phyloP scores from a whole-genome alignment of 257 asterid species.

The Penstemon barbatus region DNA sequence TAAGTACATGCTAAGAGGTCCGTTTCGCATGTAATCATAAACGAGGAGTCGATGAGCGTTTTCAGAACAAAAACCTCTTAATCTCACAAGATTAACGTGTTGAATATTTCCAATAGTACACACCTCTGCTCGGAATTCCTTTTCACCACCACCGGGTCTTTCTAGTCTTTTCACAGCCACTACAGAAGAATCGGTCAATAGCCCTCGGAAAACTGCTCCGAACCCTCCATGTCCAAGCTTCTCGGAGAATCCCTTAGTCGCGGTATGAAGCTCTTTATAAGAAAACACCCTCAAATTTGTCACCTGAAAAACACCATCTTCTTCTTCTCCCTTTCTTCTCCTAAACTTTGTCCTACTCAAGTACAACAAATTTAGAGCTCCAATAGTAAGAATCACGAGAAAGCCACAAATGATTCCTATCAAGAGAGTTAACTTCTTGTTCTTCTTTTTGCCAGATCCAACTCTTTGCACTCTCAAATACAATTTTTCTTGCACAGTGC shows the following conservation, averaged over 20 bases:
- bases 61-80: slow-evolving; percentile 79
- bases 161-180: slow-evolving; percentile 86
- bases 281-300: slow-evolving; percentile 64
- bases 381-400: slow-evolving; percentile 42
- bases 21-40: slow-evolving; percentile 82
- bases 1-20: slow-evolving; percentile 64
- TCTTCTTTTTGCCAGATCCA: slow-evolving; percentile 31
- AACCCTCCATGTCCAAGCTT: slow-evolving; percentile 92
- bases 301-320: slow-evolving; percentile 44
- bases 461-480: slow-evolving; percentile 47
- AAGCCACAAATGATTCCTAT: slow-evolving; percentile 51
- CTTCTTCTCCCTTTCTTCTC: slow-evolving; percentile 44
- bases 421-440: slow-evolving; percentile 32
- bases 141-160: slow-evolving; percentile 76
- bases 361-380: slow-evolving; percentile 38
- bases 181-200: slow-evolving; percentile 47
- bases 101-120: slow-evolving; percentile 81
- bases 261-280: slow-evolving; percentile 66
- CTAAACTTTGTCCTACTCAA: slow-evolving; percentile 41
- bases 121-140: slow-evolving; percentile 80
- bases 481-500: slow-evolving; percentile 45
- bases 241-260: slow-evolving; percentile 69
- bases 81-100: slow-evolving; percentile 74
- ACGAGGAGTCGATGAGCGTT: slow-evolving; percentile 71
- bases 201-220: slow-evolving; percentile 76